A percentile compares a stretch with the other conserved stretches of the same genome.
Conservation (phyloP, 495 filamentous ascomycete genomes). For the Penicillium fimorum region DNA sequence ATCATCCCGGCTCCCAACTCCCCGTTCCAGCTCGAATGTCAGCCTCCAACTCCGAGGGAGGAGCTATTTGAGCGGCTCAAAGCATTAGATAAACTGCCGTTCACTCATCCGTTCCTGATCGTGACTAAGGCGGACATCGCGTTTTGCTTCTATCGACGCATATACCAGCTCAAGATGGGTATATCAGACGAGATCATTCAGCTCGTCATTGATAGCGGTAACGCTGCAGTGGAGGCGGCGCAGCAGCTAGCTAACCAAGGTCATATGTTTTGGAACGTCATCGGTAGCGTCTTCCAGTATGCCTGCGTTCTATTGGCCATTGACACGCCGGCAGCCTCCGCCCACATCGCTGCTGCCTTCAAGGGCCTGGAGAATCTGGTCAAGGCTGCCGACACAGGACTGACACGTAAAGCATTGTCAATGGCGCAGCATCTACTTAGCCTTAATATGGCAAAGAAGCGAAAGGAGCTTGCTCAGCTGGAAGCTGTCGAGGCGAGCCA, state of each 20-base stretch:
- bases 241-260: conserved; percentile 27
- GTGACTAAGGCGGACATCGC: conserved; percentile 34
- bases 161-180: conserved; percentile 28
- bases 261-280: conserved; percentile 34
- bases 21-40: conserved; percentile 24
- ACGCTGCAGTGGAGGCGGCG: conserved; percentile 25
- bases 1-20: conserved; percentile 33
- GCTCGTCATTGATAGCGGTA: conserved; percentile 28
- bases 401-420: conserved; percentile 32
- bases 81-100: conserved; percentile 14
- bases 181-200: conserved; percentile 25
- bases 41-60: conserved; percentile 18
- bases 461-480: conserved; percentile 28
- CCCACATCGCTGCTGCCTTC: conserved; percentile 25
- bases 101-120: conserved; percentile 30
- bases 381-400: conserved; percentile 25
- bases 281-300: conserved; percentile 37
- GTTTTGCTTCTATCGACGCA: conserved; percentile 35
- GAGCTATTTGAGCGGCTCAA: conserved; percentile 27
- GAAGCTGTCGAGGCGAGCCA: conserved; percentile 32
- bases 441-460: conserved; percentile 31
- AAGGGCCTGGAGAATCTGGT: conserved; percentile 32
- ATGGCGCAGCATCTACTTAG: conserved; percentile 33
- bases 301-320: conserved; percentile 31
- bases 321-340: conserved; percentile 25